Conservation (phyloP, 2,329 filamentous ascomycete genomes). For the Fonsecaea pugnacius region DNA sequence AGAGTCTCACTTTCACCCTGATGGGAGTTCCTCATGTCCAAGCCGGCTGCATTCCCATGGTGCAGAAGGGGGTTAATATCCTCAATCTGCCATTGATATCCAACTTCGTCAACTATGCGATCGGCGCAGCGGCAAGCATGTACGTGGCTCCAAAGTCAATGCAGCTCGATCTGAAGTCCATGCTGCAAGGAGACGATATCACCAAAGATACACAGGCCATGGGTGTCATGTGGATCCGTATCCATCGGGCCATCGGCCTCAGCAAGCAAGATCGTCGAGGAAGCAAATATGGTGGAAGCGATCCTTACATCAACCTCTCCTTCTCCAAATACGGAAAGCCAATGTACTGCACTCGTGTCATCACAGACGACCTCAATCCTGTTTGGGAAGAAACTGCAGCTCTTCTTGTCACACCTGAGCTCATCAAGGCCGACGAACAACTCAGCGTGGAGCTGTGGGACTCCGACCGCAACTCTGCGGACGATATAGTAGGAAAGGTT, state of each 20-base stretch:
- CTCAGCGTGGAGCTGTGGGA: constrained; percentile 96
- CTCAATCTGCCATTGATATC: constrained; percentile 90
- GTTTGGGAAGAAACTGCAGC: constrained; percentile 88
- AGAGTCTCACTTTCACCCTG: constrained; percentile 87
- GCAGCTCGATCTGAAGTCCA: constrained; percentile 86
- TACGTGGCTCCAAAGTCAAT: constrained; percentile 95
- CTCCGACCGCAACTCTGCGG: constrained; percentile 86
- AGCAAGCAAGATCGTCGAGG: constrained; percentile 90
- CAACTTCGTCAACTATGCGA: constrained; percentile 96
- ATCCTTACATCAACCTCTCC: constrained; percentile 91
- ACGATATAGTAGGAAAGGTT: constrained; percentile 93
- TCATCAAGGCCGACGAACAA: constrained; percentile 92
- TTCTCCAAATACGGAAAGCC: constrained; percentile 98
- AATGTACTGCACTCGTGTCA: constrained; percentile 95
- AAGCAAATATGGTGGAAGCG: constrained; percentile 82
- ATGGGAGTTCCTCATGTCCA: constrained; percentile 91
- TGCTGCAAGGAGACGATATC: constrained; percentile 88
- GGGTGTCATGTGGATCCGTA: constrained; percentile 89
- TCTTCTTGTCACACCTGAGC: constrained; percentile 81
- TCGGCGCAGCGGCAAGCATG: constrained; percentile 81
- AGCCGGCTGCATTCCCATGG: constrained; percentile 87
- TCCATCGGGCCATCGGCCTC: constrained; percentile 82
- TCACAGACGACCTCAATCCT: constrained; percentile 91
- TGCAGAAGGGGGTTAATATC: constrained; percentile 88
- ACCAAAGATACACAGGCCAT: constrained; percentile 83